Conservation (phyloP, 805 yeast genomes). For the Kodamaea kaohsiungensis region DNA sequence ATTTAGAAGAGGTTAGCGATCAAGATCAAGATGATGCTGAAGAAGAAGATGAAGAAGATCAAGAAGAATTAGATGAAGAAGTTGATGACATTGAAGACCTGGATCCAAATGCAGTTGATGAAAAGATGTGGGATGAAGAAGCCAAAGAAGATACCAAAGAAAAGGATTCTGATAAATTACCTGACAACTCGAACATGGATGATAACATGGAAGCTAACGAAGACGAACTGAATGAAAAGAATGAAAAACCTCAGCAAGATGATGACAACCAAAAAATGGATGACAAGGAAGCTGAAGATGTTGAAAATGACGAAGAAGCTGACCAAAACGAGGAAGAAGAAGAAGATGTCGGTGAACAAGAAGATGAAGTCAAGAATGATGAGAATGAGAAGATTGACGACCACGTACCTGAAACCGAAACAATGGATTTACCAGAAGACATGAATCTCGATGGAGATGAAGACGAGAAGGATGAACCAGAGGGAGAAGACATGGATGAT, state of each 20-base stretch:
- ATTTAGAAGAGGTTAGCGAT: slow-evolving; percentile 74
- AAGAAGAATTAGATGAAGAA: slow-evolving; percentile 78
- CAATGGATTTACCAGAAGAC: slow-evolving; percentile 89
- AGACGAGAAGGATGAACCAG: slow-evolving; percentile 19
- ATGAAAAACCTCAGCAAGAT: slow-evolving; percentile 38
- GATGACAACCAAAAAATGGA: slow-evolving; percentile 39
- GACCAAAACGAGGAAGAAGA: slow-evolving; percentile 63
- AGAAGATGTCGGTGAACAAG: slow-evolving; percentile 80
- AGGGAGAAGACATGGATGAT: slow-evolving; percentile 29
- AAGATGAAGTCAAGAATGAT: slow-evolving; percentile 71
- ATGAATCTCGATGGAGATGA: slow-evolving; percentile 84
- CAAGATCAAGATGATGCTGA: slow-evolving; percentile 57
- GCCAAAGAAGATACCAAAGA: slow-evolving; percentile 70
- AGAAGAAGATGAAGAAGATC: slow-evolving; percentile 41
- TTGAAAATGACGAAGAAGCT: slow-evolving; percentile 51
- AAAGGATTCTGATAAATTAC: slow-evolving; percentile 73
- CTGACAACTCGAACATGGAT: slow-evolving; percentile 53
- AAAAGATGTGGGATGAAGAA: slow-evolving; percentile 97
- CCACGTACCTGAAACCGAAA: slow-evolving; percentile 79
- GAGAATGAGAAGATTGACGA: slow-evolving; percentile 70
- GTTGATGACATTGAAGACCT: slow-evolving; percentile 84
- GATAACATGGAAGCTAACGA: slow-evolving; percentile 26
- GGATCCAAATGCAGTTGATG: slow-evolving; percentile 94
- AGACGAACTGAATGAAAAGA: slow-evolving; percentile 51
- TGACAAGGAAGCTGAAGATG: slow-evolving; percentile 60